Conservation (phyloP, 345 rosid species). For the Crucihimalaya himalaica region DNA sequence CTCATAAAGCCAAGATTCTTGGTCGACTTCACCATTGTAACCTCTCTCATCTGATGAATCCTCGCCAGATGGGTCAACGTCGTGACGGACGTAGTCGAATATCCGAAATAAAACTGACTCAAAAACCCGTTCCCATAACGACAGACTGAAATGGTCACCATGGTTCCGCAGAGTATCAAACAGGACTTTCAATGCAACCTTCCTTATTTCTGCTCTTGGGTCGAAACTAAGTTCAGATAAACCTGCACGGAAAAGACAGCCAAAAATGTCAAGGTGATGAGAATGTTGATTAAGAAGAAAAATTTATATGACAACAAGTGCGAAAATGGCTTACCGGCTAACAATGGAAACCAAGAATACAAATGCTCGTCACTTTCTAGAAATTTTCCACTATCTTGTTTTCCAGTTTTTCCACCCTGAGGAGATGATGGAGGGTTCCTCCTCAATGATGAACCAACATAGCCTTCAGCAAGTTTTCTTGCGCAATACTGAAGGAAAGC, state of each 20-base stretch:
- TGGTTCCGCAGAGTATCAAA: constrained; percentile 90
- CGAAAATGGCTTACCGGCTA: constrained; percentile 63
- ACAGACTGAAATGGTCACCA: constrained; percentile 81
- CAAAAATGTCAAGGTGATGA: constrained; percentile 2
- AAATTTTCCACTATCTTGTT: constrained; percentile 61
- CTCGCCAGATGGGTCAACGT: constrained; percentile 73
- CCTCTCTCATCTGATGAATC: constrained; percentile 55
- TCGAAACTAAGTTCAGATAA: constrained; percentile 94
- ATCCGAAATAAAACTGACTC: constrained; percentile 89
- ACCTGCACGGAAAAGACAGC: constrained; percentile 50
- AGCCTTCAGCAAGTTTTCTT: constrained; percentile 85
- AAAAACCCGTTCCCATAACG: constrained; percentile 84
- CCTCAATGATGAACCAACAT: constrained; percentile 60
- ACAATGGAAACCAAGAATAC: constrained; percentile 88
- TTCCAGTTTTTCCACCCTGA: constrained; percentile 51
- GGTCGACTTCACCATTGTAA: constrained; percentile 64
- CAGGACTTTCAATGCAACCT: constrained; percentile 81
- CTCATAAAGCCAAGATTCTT: constrained; percentile 95
- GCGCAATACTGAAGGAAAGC: constrained; percentile 89
- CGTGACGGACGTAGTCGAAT: constrained; percentile 87
- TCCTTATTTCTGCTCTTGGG: constrained; percentile 88
- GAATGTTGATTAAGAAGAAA: constrained; percentile 12
- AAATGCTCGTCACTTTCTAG: constrained; percentile 77
- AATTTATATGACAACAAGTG: constrained; percentile 3
- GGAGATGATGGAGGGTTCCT: constrained; percentile 59